These are phyloP conservation scores for Picea mariana DNA, from an alignment of 83 land plant genomes.

Conservation along the genomic window DNA sequence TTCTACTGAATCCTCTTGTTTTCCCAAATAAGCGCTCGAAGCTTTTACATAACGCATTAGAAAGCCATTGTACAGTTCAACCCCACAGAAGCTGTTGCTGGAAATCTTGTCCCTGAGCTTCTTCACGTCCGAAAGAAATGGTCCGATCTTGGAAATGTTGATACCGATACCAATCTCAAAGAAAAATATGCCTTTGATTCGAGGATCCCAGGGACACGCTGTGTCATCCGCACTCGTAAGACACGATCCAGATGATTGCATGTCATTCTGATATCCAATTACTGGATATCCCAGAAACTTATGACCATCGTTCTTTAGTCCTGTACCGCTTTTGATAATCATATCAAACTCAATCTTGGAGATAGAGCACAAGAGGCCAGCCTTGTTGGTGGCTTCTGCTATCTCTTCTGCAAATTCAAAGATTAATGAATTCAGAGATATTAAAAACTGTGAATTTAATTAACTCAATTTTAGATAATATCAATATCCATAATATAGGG, in stretches of 20 bases:
- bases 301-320: constrained; percentile 21
- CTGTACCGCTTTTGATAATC: background rate
- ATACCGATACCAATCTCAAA: constrained; percentile 31
- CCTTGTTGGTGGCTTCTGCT: too few species aligned
- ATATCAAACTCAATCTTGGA: background rate
- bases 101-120: constrained; percentile 43
- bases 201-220: constrained; percentile 29
- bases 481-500: too few species aligned
- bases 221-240: background rate
- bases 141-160: constrained; percentile 18
- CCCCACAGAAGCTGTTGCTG: constrained; percentile 42
- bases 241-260: background rate
- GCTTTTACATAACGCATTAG: constrained; percentile 60
- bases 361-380: background rate
- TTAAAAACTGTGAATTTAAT: too few species aligned
- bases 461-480: too few species aligned
- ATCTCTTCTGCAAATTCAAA: too few species aligned
- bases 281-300: constrained; percentile 25
- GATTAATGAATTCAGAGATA: too few species aligned
- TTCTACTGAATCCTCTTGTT: constrained; percentile 53
- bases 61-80: constrained; percentile 67
- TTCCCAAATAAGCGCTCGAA: constrained; percentile 65
- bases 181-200: constrained; percentile 19
- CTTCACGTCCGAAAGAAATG: constrained; percentile 63
- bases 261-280: constrained; percentile 20